These are phyloP conservation scores for Mimosa pudica DNA, from an alignment of 306 rosid genomes.

Conservation along the genomic window DNA sequence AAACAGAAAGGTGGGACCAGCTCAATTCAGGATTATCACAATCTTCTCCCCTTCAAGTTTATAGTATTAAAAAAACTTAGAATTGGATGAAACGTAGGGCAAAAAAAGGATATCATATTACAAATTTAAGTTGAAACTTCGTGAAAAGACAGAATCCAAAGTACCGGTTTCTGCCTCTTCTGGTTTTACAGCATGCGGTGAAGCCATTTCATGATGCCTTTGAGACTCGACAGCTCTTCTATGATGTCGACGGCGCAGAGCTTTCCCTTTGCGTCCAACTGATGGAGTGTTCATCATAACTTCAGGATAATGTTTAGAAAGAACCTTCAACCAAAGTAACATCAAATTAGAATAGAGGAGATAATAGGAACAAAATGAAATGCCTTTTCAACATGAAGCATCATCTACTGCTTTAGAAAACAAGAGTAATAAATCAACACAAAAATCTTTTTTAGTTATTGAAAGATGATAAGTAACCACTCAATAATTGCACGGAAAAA, in stretches of 20 bases:
- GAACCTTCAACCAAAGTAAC: constrained; percentile 56
- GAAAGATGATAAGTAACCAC: constrained; percentile 15
- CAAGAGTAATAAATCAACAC: constrained; percentile 10
- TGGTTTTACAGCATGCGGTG: constrained; percentile 25
- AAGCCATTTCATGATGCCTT: constrained; percentile 40
- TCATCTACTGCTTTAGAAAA: neutral
- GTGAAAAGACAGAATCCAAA: neutral
- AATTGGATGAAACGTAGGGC: constrained; percentile 21
- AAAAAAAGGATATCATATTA: constrained; percentile 17
- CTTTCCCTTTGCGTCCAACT: constrained; percentile 95
- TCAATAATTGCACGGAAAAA: constrained; percentile 4
- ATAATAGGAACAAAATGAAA: neutral
- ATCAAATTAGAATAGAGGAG: constrained; percentile 22
- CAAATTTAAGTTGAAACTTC: constrained; percentile 4
- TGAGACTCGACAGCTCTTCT: constrained; percentile 45
- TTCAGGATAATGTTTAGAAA: constrained; percentile 69
- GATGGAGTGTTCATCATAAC: constrained; percentile 59
- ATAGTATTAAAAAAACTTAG: neutral
- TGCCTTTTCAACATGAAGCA: constrained; percentile 6
- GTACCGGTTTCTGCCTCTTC: constrained; percentile 51
- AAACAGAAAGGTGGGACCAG: constrained; percentile 1
- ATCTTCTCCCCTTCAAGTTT: neutral
- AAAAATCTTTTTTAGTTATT: constrained; percentile 17
- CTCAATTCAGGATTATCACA: constrained; percentile 18
- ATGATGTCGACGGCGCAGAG: constrained; percentile 73